phyloP scores from a whole-genome alignment of 805 yeast species.

The Candida parachauliodes region DNA sequence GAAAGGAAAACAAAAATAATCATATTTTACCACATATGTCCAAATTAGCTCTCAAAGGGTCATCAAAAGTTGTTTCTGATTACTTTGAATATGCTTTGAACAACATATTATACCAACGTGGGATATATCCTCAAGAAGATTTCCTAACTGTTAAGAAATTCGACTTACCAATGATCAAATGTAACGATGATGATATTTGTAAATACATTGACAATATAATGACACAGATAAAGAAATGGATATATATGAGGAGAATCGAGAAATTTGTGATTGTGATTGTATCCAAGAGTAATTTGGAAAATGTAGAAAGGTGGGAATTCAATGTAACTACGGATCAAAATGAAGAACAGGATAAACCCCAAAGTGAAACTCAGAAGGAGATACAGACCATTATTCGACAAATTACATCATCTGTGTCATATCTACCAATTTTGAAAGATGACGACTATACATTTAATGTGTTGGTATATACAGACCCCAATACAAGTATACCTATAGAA shows the following conservation, averaged over 20 bases:
- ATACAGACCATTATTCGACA: conserved; percentile 87
- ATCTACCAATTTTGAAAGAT: conserved; percentile 66
- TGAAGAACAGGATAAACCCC: conserved; percentile 24
- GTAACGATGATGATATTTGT: conserved; percentile 73
- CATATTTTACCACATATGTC: conserved; percentile 13
- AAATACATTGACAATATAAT: conserved; percentile 64
- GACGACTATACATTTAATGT: conserved; percentile 75
- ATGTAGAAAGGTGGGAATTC: conserved; percentile 86
- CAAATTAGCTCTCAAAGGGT: conserved; percentile 67
- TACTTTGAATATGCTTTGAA: conserved; percentile 81
- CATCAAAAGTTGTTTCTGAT: conserved; percentile 75
- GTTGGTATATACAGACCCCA: conserved; percentile 73
- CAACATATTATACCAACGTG: conserved; percentile 81
- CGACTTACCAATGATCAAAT: conserved; percentile 69
- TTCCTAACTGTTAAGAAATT: conserved; percentile 75
- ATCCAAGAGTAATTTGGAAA: conserved; percentile 60
- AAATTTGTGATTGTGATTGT: conserved; percentile 72
- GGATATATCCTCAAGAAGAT: conserved; percentile 85
- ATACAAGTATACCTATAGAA: conserved; percentile 65
- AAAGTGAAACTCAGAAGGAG: conserved; percentile 59
- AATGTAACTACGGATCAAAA: conserved; percentile 43
- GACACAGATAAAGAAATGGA: conserved; percentile 68
- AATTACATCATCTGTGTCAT: conserved; percentile 82
- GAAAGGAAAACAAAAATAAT: background rate
- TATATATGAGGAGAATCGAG: conserved; percentile 62